Conservation (phyloP, 1,284 basidiomycete genomes). For the Sporisorium reilianum region DNA sequence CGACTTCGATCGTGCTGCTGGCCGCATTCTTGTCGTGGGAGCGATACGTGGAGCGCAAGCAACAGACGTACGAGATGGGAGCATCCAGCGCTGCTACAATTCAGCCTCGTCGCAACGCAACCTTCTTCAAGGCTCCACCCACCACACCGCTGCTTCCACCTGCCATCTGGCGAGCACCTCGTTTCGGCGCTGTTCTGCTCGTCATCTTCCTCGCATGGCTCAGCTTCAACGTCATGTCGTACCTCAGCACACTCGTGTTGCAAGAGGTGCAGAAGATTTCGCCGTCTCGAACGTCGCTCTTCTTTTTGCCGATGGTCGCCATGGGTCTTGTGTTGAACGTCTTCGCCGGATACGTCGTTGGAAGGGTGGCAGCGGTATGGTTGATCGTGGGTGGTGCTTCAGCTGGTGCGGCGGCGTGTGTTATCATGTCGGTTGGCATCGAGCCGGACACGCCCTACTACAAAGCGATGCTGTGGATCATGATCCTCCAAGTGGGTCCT, state of each 20-base stretch:
- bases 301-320: constrained; percentile 79
- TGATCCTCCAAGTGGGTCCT: constrained; percentile 72
- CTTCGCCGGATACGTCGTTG: constrained; percentile 55
- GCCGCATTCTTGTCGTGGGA: constrained; percentile 79
- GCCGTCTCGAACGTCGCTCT: constrained; percentile 79
- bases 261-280: constrained; percentile 69
- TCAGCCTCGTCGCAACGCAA: constrained; percentile 70
- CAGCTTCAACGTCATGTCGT: constrained; percentile 72
- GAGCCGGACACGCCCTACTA: constrained; percentile 77
- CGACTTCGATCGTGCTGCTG: constrained; percentile 76
- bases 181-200: constrained; percentile 74
- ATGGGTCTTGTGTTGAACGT: constrained; percentile 66
- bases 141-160: constrained; percentile 58
- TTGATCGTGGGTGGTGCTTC: constrained; percentile 66
- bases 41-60: constrained; percentile 72
- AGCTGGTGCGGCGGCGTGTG: constrained; percentile 75
- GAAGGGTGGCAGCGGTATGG: constrained; percentile 57
- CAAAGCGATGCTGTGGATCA: constrained; percentile 83
- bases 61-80: constrained; percentile 43
- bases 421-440: constrained; percentile 79
- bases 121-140: constrained; percentile 67
- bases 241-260: constrained; percentile 50
- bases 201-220: constrained; percentile 80
- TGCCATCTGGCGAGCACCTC: constrained; percentile 55
- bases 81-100: constrained; percentile 10